These are phyloP conservation scores for Fragilaria crotonensis DNA, from an alignment of 108 stramenopile species.

Conservation along the genomic window DNA sequence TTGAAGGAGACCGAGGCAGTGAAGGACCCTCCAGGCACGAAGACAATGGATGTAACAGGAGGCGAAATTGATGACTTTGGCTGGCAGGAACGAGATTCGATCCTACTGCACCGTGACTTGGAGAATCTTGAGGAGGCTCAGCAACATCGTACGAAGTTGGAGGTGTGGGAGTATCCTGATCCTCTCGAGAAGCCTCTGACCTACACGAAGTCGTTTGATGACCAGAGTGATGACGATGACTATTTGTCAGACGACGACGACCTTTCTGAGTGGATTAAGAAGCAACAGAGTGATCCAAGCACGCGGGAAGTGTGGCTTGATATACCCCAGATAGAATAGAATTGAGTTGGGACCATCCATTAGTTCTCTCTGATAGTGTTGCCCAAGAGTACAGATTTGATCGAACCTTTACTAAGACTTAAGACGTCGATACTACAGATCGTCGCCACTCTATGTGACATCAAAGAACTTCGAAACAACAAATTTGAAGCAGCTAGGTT, in stretches of 20 bases:
- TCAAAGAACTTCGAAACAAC: too few species aligned
- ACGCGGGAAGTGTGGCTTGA: neutral
- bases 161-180: constrained; percentile 10
- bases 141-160: neutral
- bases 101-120: neutral
- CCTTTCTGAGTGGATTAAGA: neutral
- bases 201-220: neutral
- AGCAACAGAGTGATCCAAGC: neutral
- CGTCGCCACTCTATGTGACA: too few species aligned
- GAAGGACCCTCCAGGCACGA: neutral
- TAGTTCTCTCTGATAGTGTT: too few species aligned
- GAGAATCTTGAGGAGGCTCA: neutral
- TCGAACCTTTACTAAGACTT: too few species aligned
- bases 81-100: neutral
- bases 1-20: neutral
- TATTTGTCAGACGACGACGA: neutral
- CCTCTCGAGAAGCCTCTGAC: neutral
- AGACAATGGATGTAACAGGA: neutral
- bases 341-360: too few species aligned
- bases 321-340: neutral
- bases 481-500: too few species aligned
- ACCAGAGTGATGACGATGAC: neutral
- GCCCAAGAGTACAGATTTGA: too few species aligned
- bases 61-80: constrained; percentile 5
- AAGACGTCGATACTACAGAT: too few species aligned